Percentiles rank a stretch among this genome's conserved stretches.
These are phyloP conservation scores for Schrenkiella parvula DNA, from an alignment of 345 rosid genomes.

Conservation along the genomic window DNA sequence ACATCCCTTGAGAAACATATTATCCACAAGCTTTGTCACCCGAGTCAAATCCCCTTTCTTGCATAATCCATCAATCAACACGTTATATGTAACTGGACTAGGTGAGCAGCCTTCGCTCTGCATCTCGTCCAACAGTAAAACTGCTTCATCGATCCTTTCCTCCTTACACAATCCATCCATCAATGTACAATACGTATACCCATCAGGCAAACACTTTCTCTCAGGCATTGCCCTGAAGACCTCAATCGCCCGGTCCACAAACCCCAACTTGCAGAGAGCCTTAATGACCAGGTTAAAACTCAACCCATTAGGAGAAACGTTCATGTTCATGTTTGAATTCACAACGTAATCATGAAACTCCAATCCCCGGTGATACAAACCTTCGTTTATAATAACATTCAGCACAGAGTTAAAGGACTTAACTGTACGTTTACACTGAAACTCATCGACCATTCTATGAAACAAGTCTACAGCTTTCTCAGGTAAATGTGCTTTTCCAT, in stretches of 20 bases:
- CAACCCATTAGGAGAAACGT: slow-evolving; percentile 56
- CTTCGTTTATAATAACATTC: slow-evolving; percentile 59
- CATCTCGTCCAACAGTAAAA: slow-evolving; percentile 87
- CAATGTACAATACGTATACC: slow-evolving; percentile 78
- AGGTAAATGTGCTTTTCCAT: slow-evolving; percentile 62
- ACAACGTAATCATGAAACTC: slow-evolving; percentile 60
- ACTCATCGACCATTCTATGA: slow-evolving; percentile 55
- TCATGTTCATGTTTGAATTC: slow-evolving; percentile 39
- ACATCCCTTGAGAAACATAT: slow-evolving; percentile 94
- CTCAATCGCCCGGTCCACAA: slow-evolving; percentile 64
- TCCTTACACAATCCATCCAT: slow-evolving; percentile 93
- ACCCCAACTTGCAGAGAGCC: slow-evolving; percentile 65
- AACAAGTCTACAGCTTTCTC: slow-evolving; percentile 65
- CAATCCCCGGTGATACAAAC: slow-evolving; percentile 51
- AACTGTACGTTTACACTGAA: slow-evolving; percentile 66
- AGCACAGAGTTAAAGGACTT: slow-evolving; percentile 87
- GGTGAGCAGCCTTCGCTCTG: slow-evolving; percentile 89
- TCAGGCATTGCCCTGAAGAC: slow-evolving; percentile 68
- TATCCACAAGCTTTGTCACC: slow-evolving; percentile 80
- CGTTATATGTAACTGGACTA: slow-evolving; percentile 54
- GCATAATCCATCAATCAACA: slow-evolving; percentile 78
- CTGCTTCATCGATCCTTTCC: slow-evolving; percentile 76
- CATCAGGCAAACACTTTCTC: slow-evolving; percentile 59
- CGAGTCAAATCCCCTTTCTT: slow-evolving; percentile 70
- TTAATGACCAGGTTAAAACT: slow-evolving; percentile 73